Percentiles rank a stretch among this genome's conserved stretches.
These are phyloP conservation scores for Pyrenula massariospora DNA, from an alignment of 495 filamentous ascomycete genomes.

Conservation along the genomic window DNA sequence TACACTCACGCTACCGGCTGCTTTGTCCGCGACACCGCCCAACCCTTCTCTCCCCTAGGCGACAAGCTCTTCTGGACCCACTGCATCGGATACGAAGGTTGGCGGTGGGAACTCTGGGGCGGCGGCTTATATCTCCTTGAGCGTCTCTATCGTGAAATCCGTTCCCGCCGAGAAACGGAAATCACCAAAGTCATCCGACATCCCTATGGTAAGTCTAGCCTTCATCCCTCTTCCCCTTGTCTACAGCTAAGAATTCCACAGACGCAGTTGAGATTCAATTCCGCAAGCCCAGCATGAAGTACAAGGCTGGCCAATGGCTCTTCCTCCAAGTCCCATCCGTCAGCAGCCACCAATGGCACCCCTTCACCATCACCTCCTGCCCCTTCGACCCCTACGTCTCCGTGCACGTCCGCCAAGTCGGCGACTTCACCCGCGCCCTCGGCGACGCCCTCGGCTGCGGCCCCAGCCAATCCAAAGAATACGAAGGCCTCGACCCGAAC, in stretches of 20 bases:
- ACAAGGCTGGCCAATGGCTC: conserved; percentile 97
- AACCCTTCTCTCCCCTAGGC: conserved; percentile 73
- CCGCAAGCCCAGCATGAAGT: conserved; percentile 87
- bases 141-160: conserved; percentile 84
- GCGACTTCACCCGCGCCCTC: conserved; percentile 82
- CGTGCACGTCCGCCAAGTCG: conserved; percentile 90
- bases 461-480: conserved; percentile 66
- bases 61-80: conserved; percentile 75
- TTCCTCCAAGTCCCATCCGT: conserved; percentile 89
- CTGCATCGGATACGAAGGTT: conserved; percentile 91
- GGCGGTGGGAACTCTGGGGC: conserved; percentile 92
- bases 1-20: conserved; percentile 96
- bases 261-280: conserved; percentile 98
- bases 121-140: conserved; percentile 78
- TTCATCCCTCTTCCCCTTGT: neutral
- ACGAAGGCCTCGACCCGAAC: conserved; percentile 81
- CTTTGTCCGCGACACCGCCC: conserved; percentile 72
- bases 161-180: conserved; percentile 66
- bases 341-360: conserved; percentile 88
- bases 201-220: conserved; percentile 69
- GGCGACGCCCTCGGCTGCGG: conserved; percentile 92
- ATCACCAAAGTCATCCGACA: conserved; percentile 92
- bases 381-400: conserved; percentile 90
- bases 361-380: conserved; percentile 98
- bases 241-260: conserved; percentile 27